These are phyloP conservation scores for Eucalyptus marginata DNA, from an alignment of 345 rosid genomes.

Conservation along the genomic window DNA sequence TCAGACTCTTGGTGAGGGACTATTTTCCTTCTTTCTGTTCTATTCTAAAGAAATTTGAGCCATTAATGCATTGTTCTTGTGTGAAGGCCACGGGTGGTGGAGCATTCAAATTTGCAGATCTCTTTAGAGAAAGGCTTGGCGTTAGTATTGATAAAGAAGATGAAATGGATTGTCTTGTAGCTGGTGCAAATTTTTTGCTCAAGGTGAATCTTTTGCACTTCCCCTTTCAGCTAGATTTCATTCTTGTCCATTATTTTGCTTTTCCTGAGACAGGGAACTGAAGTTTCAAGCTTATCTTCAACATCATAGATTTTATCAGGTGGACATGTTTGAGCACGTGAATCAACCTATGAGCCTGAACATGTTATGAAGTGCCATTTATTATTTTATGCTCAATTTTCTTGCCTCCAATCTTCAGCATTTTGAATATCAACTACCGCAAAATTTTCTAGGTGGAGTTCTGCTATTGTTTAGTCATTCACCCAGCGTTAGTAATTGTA, in stretches of 20 bases:
- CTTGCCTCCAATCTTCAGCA: background rate
- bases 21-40: background rate
- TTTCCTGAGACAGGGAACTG: background rate
- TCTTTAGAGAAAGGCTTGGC: conserved; percentile 93
- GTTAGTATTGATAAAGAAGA: conserved; percentile 96
- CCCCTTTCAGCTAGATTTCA: background rate
- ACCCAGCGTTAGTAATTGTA: background rate
- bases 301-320: background rate
- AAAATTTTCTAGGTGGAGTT: background rate
- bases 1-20: background rate
- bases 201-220: conserved; percentile 38
- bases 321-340: background rate
- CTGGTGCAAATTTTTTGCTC: conserved; percentile 96
- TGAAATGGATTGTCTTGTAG: conserved; percentile 98
- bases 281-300: background rate
- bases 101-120: conserved; percentile 84
- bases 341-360: background rate
- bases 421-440: background rate
- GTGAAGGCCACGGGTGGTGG: conserved; percentile 99
- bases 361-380: background rate
- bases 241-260: background rate
- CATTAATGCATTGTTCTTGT: conserved; percentile 15
- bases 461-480: background rate
- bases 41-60: background rate
- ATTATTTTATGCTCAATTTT: background rate